Evolutionary conservation across 768 basidiomycete genomes (phyloP), one percentile per base, ranked within the genome.

Genomic region (Suillus clintonianus): DNA sequence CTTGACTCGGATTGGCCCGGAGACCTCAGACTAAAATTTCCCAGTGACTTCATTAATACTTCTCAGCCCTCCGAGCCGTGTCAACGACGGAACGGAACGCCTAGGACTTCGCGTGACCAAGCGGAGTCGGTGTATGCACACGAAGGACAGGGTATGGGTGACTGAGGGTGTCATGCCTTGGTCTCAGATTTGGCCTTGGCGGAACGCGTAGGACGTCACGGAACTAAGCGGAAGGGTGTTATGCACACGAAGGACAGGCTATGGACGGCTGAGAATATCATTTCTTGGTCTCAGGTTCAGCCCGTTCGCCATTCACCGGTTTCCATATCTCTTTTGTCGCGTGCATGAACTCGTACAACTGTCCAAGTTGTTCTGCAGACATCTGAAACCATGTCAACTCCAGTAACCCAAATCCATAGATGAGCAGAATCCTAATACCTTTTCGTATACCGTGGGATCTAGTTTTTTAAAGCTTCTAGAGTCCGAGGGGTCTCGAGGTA

Each of bases 341-440:
- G 65, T 92, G 89, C 94, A 97, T 95, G 65, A 99, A 83, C 72
- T 98, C 95, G 72, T 97, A 94, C 47, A 99, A 77, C 75, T 99
- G 97, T 1, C 92, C 92, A 5, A 98, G 80, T 73, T 99, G 97
- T 72, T 97, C 94, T 37, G 81, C 76, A 22, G 94, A 95, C 88
- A 96, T 90, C 94, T 95, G 62, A 9, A 57, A 61, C 17, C 32
- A 61, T 65, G 34, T 15, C 19, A 57, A 30, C 39, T 17, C 55
- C 9, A 17, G 22, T 37, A 51, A 24, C 39, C 24, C 5, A 41
- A 30, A 62, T 24, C 37, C 22, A 61, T 14, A 62, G 39, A 27
- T 39, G 51, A 34, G 47, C 48, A n/a, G 22, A 41, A 60, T 47
- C 51, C 3, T 39, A 59, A 47, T 65, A 90, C 93, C 86, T 92